phyloP scores from a whole-genome alignment of 2,329 filamentous ascomycete genomes.

The Byssochlamys sp. region DNA sequence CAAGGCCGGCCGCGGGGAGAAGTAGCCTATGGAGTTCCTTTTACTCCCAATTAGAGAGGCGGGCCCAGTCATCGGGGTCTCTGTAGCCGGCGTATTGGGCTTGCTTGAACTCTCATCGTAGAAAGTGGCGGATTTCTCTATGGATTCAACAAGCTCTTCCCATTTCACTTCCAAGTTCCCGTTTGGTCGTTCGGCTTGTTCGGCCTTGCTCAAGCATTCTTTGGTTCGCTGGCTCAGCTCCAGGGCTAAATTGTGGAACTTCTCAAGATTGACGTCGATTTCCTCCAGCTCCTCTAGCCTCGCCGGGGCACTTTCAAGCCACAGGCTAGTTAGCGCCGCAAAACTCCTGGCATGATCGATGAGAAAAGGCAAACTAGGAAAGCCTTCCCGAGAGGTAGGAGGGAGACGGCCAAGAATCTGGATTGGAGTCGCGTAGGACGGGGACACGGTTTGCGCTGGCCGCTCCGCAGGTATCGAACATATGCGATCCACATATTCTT shows the following conservation, averaged over 20 bases:
- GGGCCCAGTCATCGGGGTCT: slow-evolving; percentile 20
- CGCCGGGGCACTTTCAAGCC: slow-evolving; percentile 34
- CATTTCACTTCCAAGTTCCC: slow-evolving; percentile 39
- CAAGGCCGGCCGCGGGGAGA: slow-evolving; percentile 27
- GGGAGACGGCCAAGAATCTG: slow-evolving; percentile 78
- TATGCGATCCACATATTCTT: slow-evolving; percentile 74
- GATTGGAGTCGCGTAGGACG: slow-evolving; percentile 84
- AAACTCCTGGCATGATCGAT: slow-evolving; percentile 82
- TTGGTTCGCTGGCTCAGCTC: slow-evolving; percentile 35
- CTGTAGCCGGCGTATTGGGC: slow-evolving; percentile 27
- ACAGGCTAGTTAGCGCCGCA: slow-evolving; percentile 63
- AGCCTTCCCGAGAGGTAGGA: slow-evolving; percentile 74
- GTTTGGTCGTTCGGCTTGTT: slow-evolving; percentile 40
- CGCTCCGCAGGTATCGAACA: slow-evolving; percentile 71
- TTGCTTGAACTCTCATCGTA: slow-evolving; percentile 32
- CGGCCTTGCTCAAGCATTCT: slow-evolving; percentile 38
- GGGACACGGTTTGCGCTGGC: slow-evolving; percentile 56
- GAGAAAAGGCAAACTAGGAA: slow-evolving; percentile 83
- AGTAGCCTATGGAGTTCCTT: slow-evolving; percentile 34
- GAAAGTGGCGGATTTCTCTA: slow-evolving; percentile 35
- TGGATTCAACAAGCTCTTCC: slow-evolving; percentile 41
- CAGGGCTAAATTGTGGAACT: slow-evolving; percentile 37
- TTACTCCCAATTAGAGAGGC: slow-evolving; percentile 24
- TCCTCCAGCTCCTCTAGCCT: slow-evolving; percentile 31
- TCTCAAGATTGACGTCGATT: slow-evolving; percentile 27